Conservation (phyloP, 202 grass and related monocot genomes). For the Musa balbisiana region DNA sequence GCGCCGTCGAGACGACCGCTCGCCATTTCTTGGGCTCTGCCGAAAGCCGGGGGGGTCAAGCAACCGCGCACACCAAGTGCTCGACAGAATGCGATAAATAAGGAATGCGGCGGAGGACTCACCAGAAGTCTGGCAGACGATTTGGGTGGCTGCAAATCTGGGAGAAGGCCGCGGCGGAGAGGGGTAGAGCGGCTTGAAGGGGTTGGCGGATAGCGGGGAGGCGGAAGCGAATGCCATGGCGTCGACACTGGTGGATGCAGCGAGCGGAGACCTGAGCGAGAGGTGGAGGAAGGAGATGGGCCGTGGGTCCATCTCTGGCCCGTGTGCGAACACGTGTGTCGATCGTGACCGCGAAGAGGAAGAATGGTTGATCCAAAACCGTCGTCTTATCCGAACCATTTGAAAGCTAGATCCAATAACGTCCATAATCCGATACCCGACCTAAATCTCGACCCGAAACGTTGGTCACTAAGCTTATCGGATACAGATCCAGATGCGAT, state of each 20-base stretch:
- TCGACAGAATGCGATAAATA: conserved; percentile 31
- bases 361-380: too few relatives aligned
- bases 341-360: too few relatives aligned
- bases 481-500: too few relatives aligned
- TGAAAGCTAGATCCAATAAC: too few relatives aligned
- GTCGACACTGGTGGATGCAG: background rate
- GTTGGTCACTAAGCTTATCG: too few relatives aligned
- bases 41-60: background rate
- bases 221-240: conserved; percentile 55
- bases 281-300: background rate
- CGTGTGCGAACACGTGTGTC: conserved; percentile 46
- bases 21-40: conserved; percentile 48
- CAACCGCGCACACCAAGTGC: background rate
- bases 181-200: background rate
- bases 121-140: conserved; percentile 43
- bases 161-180: conserved; percentile 4
- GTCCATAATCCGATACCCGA: too few relatives aligned
- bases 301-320: conserved; percentile 23
- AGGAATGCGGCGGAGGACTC: conserved; percentile 1
- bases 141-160: background rate
- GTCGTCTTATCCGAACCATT: too few relatives aligned
- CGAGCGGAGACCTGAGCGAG: conserved; percentile 2
- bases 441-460: too few relatives aligned
- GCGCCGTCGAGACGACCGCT: conserved; percentile 46
- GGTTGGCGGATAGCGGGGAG: conserved; percentile 31